phyloP scores from a whole-genome alignment of 2,329 filamentous ascomycete genomes.

The Fusarium bactridioides region DNA sequence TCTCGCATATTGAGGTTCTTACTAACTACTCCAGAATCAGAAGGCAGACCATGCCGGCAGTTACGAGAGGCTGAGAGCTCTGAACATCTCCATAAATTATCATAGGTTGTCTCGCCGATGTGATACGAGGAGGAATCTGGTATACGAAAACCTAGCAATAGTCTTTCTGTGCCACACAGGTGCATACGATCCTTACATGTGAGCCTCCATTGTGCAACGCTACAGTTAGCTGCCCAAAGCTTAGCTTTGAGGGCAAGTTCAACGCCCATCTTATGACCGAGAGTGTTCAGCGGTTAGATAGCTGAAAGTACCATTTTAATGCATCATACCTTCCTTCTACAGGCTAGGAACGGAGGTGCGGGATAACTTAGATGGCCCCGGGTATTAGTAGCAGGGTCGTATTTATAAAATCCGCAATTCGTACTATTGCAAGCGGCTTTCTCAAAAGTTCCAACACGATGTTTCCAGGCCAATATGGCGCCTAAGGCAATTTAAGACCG shows the following conservation, averaged over 20 bases:
- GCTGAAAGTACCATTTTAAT: too few species aligned
- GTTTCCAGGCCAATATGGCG: not conserved
- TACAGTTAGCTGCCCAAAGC: accelerated
- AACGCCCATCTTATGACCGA: too few species aligned
- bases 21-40: not conserved
- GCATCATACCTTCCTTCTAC: too few species aligned
- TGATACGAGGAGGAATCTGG: not conserved
- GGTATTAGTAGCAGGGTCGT: not conserved
- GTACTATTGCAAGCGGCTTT: accelerated
- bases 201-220: accelerated
- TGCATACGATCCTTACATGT: accelerated
- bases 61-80: not conserved
- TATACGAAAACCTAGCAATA: too few species aligned
- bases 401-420: not conserved
- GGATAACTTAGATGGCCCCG: too few species aligned
- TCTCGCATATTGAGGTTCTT: not conserved
- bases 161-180: not conserved
- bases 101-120: not conserved
- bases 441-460: not conserved
- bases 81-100: not conserved
- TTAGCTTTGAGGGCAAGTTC: not conserved
- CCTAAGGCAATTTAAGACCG: accelerated
- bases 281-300: too few species aligned
- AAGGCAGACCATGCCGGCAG: not conserved
- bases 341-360: too few species aligned